These are phyloP conservation scores for Puccinia triticina DNA, from an alignment of 1,284 basidiomycete species.

Conservation along the genomic window DNA sequence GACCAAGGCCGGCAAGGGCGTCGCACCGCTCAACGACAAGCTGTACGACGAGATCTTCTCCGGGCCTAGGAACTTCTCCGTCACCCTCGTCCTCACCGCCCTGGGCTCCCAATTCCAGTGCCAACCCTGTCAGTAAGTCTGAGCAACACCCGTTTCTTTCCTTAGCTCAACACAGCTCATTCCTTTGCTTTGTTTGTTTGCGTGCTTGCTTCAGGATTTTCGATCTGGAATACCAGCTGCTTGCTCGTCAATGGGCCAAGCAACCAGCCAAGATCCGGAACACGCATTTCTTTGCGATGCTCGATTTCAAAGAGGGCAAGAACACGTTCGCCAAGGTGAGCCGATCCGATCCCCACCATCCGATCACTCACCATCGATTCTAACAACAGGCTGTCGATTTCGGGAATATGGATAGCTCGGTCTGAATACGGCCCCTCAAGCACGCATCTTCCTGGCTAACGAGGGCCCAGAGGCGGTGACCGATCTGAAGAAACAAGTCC, in stretches of 20 bases:
- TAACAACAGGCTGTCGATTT: not conserved
- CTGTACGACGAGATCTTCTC: slow-evolving; percentile 73
- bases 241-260: slow-evolving; percentile 77
- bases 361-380: not conserved
- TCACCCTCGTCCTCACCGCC: slow-evolving; percentile 81
- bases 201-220: slow-evolving; percentile 69
- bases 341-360: slow-evolving; percentile 30
- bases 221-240: slow-evolving; percentile 74
- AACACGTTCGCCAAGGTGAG: slow-evolving; percentile 76
- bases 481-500: slow-evolving; percentile 66
- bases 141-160: not conserved
- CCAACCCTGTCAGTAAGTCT: slow-evolving; percentile 62
- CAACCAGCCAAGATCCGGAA: slow-evolving; percentile 69
- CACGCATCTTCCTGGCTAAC: slow-evolving; percentile 74
- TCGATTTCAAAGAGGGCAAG: slow-evolving; percentile 79
- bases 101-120: slow-evolving; percentile 73
- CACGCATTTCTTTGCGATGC: slow-evolving; percentile 84
- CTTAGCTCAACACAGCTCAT: not conserved
- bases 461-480: slow-evolving; percentile 68
- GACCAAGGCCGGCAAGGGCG: slow-evolving; percentile 62
- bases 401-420: slow-evolving; percentile 70
- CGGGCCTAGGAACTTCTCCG: slow-evolving; percentile 75
- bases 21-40: slow-evolving; percentile 75
- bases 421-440: slow-evolving; percentile 75
- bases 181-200: not conserved